Evolutionary conservation across 2,329 filamentous ascomycete species (phyloP), one percentile per base, ranked within the genome.

Genomic region (Phyllosticta citriasiana): DNA sequence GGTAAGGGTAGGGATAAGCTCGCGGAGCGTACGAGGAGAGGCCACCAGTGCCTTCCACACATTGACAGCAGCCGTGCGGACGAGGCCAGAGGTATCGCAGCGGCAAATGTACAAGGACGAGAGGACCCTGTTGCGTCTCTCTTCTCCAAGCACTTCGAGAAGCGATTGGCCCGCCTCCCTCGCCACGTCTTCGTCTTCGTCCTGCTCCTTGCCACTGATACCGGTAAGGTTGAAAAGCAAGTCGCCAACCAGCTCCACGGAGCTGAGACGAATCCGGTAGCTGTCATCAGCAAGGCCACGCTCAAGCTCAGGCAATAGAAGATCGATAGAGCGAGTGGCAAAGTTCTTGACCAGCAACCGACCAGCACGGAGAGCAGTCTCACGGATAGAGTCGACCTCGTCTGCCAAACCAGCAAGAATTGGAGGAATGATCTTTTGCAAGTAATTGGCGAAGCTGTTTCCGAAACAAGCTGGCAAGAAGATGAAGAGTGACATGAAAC

Each of bases 401-500:
- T 99, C 94, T 35, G 94, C 95, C 73, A 99, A 82, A 68, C 95
- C 95, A 65, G 91, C 86, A 65, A 99, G 81, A 69, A 99, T 97
- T 22, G 94, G 89, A 19, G 94, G 95, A 68, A 99, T 96, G 69
- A 99, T 96, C 72, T 87, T 91, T 76, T 87, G 90, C 64, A 99
- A 87, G 71, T 99, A 99, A 71, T 91, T 91, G 67, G 94, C 88
- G 71, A 99, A 99, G 74, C 92, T 96, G 81, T 99, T 99, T 70
- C 94, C 94, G 69, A 99, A 99, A 77, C 94, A 99, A 59, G 96
- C 94, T 12, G 94, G 94, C 78, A 99, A 85, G 83, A 97, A 99
- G 67, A 99, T 97, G 77, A 99, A 99, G 51, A 99, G 83, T 7
- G 94, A 97, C 94, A 99, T 99, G 79, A 99, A 99, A 54, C 94